Conservation (phyloP, 1,284 basidiomycete genomes). For the Cryptococcus floricola region DNA sequence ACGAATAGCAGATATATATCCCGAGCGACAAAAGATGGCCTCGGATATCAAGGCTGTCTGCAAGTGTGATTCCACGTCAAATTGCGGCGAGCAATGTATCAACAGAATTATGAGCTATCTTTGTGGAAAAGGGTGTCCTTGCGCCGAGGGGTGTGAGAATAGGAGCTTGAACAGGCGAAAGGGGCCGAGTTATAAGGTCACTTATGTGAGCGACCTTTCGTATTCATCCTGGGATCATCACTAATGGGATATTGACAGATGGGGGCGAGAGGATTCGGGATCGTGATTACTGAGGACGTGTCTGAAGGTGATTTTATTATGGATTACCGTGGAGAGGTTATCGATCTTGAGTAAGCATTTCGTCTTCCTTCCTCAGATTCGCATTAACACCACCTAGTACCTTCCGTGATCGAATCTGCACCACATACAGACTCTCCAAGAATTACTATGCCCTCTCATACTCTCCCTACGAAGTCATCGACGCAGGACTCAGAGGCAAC, state of each 20-base stretch:
- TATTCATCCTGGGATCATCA: background rate
- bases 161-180: constrained; percentile 37
- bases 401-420: constrained; percentile 39
- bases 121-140: constrained; percentile 51
- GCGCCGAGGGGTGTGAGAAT: constrained; percentile 44
- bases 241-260: constrained; percentile 30
- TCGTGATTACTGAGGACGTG: constrained; percentile 48
- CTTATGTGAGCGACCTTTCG: constrained; percentile 32
- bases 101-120: constrained; percentile 52
- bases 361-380: background rate
- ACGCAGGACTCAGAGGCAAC: constrained; percentile 51
- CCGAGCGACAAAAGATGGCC: constrained; percentile 26
- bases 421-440: constrained; percentile 37
- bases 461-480: constrained; percentile 51
- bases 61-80: constrained; percentile 39
- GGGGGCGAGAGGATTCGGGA: constrained; percentile 51
- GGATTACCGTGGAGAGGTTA: constrained; percentile 52
- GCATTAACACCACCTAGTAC: constrained; percentile 17
- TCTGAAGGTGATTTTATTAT: constrained; percentile 50
- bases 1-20: constrained; percentile 35
- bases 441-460: constrained; percentile 53
- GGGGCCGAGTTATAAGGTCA: constrained; percentile 35
- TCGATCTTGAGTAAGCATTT: constrained; percentile 30
- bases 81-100: constrained; percentile 50
- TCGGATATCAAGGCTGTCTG: constrained; percentile 41